phyloP scores from a whole-genome alignment of 1,284 basidiomycete genomes.

The Sutorius eximius region DNA sequence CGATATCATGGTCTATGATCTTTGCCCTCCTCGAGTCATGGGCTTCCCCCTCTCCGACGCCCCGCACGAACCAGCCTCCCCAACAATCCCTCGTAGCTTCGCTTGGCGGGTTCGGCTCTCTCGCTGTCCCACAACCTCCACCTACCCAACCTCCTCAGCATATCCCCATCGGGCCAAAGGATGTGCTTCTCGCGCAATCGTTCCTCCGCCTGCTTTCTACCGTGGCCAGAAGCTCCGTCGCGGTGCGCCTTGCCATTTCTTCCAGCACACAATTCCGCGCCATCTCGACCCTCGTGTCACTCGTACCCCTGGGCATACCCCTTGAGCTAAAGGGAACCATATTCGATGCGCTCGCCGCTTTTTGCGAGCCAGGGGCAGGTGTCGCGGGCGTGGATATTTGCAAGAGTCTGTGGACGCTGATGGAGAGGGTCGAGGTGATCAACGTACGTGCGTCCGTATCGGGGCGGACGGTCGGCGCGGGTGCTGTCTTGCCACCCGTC shows the following conservation, averaged over 20 bases:
- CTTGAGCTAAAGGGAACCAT: constrained; percentile 91
- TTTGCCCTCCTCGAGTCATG: constrained; percentile 58
- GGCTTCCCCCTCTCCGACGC: constrained; percentile 36
- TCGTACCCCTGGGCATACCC: constrained; percentile 79
- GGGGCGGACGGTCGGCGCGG: constrained; percentile 34
- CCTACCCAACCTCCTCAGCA: constrained; percentile 39
- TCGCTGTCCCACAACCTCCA: constrained; percentile 19
- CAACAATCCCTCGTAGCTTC: constrained; percentile 26
- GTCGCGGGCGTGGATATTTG: constrained; percentile 76
- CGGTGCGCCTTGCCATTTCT: constrained; percentile 78
- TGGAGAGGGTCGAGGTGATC: constrained; percentile 85
- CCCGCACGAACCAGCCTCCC: constrained; percentile 29
- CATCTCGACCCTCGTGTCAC: constrained; percentile 74
- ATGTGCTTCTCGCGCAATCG: constrained; percentile 76
- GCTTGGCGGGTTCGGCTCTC: constrained; percentile 34
- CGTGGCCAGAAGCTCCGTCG: constrained; percentile 76
- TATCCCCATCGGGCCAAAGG: constrained; percentile 65
- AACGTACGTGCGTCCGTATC: constrained; percentile 55
- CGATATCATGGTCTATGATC: constrained; percentile 50
- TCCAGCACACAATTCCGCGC: constrained; percentile 79
- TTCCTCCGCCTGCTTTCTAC: constrained; percentile 82
- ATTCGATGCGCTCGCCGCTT: constrained; percentile 82
- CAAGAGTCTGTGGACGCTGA: constrained; percentile 76
- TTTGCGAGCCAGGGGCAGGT: constrained; percentile 78
- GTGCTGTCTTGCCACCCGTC: constrained; percentile 46